Base-by-base conservation (phyloP, 2,329 filamentous ascomycete genomes). In the Aureobasidium sp. region DNA sequence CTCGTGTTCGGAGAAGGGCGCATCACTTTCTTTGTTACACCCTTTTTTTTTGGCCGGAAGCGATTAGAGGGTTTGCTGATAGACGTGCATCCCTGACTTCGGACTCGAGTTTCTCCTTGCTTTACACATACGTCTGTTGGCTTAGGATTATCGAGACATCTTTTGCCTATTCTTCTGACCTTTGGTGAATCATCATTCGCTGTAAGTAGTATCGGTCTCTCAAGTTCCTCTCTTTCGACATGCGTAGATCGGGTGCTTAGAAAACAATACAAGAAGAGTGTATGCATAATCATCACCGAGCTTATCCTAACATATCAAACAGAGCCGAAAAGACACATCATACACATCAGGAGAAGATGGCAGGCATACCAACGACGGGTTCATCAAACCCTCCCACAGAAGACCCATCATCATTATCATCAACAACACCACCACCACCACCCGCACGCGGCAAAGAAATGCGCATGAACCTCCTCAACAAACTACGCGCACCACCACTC, bases 391-490 rank as follows among this genome's bases (percentile, higher is more conserved):
- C 61, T 2, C 58, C 58, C 22, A 57, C 61, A 24, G 59, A 58
- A 60, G 80, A 79, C 65, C 77, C 87, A 55, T 81, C 84, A 27
- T 73, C 74, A 55, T 76, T 84, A 55, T 78, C 79, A 54, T 77
- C 83, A 65, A 76, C 79, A 57, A 71, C 78, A 42, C 80, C 79
- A 64, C 83, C 80, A 37, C 74, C 77, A 59, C 87, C 86, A 8
- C 85, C 86, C 22, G 85, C 86, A 53, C 84, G 86, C 63, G 85
- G 87, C 68, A 83, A 85, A 70, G 86, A 86, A 54, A 90, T 90
- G 81, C 83, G 70, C 53, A 66, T 68, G 52, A 66, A 64, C 53
- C 70, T 74, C 54, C 70, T 72, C 58, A 68, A 25, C 62, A 68
- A 61, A 55, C 63, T 48, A 37, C 70, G 73, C 42, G 69, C 74